These are phyloP conservation scores for Apiotrichum gamsii DNA, from an alignment of 1,284 basidiomycete species.

Conservation along the genomic window DNA sequence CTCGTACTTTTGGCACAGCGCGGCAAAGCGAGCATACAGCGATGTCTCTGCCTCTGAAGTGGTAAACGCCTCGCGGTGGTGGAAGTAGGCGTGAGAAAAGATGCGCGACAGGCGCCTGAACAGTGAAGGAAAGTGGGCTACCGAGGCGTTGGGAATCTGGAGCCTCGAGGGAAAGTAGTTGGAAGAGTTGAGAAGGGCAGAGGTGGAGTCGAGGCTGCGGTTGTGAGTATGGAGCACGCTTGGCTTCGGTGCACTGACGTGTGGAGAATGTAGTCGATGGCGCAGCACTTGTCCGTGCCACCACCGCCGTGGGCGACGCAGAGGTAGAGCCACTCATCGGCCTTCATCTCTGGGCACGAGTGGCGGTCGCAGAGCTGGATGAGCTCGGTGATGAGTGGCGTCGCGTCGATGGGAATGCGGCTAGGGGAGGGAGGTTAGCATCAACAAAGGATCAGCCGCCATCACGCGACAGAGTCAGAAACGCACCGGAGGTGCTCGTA, in stretches of 20 bases:
- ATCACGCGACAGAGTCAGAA: neutral
- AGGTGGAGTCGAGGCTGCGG: conserved; percentile 82
- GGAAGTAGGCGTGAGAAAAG: conserved; percentile 92
- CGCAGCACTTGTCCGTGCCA: conserved; percentile 69
- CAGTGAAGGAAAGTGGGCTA: conserved; percentile 73
- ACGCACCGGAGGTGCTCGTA: conserved; percentile 84
- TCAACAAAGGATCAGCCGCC: conserved; percentile 1
- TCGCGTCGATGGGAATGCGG: conserved; percentile 85
- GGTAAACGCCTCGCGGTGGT: conserved; percentile 72
- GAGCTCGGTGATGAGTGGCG: conserved; percentile 74
- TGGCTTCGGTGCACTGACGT: conserved; percentile 58
- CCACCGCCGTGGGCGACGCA: conserved; percentile 72
- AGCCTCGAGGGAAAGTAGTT: conserved; percentile 84
- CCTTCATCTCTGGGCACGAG: conserved; percentile 93
- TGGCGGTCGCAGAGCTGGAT: conserved; percentile 75
- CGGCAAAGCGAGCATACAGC: conserved; percentile 83
- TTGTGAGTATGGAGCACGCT: neutral
- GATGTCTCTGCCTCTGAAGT: conserved; percentile 65
- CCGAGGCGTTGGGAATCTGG: conserved; percentile 69
- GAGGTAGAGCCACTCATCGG: conserved; percentile 91
- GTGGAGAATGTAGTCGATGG: conserved; percentile 94
- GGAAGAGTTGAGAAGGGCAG: conserved; percentile 84
- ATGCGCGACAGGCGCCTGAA: conserved; percentile 73
- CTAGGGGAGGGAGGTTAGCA: too few species aligned
- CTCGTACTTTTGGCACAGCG: conserved; percentile 71